Conservation (phyloP, 805 yeast genomes). For the Cyberlindnera mycetangii region DNA sequence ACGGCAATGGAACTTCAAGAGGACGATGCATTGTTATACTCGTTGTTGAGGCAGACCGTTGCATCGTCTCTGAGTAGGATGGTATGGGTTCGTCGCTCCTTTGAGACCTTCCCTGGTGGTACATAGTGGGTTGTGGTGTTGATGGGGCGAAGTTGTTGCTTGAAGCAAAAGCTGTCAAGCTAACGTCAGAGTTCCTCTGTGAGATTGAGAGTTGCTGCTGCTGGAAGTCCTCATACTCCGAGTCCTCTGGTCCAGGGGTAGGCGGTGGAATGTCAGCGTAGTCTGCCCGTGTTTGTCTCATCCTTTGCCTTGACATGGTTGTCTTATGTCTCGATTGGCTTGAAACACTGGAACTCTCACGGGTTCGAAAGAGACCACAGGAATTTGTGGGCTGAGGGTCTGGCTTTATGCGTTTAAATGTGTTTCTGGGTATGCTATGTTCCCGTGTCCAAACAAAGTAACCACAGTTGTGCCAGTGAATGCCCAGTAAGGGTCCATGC, state of each 20-base stretch:
- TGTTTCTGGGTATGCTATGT: too few species aligned
- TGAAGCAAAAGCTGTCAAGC: neutral
- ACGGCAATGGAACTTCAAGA: neutral
- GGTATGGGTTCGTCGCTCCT: neutral
- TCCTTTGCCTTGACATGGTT: neutral
- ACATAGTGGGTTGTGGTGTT: neutral
- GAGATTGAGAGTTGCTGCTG: constrained; percentile 12
- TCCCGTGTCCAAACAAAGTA: too few species aligned
- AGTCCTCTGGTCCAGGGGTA: constrained; percentile 29
- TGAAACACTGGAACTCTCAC: too few species aligned
- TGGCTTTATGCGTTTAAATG: too few species aligned
- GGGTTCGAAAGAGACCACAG: too few species aligned
- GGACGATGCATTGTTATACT: neutral
- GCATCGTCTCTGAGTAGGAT: constrained; percentile 1
- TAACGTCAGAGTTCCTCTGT: constrained; percentile 7
- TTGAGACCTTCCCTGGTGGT: neutral
- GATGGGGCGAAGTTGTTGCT: neutral
- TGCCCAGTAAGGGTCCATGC: too few species aligned
- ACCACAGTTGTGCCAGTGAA: too few species aligned
- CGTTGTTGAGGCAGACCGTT: neutral
- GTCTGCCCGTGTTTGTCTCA: constrained; percentile 5
- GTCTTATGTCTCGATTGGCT: neutral
- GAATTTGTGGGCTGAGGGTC: too few species aligned
- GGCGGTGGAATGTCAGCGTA: constrained; percentile 43
- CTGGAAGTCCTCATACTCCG: constrained; percentile 25